Percentiles rank a stretch among this genome's conserved stretches.
phyloP scores from a whole-genome alignment of 495 filamentous ascomycete species.

The Penicillium parvum region DNA sequence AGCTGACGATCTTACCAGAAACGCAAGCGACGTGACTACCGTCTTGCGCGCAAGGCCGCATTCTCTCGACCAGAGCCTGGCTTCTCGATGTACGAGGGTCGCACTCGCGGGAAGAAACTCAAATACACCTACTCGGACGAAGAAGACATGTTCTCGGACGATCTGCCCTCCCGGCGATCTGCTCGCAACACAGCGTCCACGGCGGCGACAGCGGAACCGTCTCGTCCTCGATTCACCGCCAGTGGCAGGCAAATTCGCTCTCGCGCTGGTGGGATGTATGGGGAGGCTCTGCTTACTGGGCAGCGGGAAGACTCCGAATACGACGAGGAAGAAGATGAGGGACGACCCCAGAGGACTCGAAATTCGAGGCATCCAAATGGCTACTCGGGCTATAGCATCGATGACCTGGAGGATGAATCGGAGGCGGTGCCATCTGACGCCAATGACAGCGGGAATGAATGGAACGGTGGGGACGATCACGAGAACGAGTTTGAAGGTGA shows the following conservation, averaged over 20 bases:
- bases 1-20: slow-evolving; percentile 55
- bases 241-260: slow-evolving; percentile 83
- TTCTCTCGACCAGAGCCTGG: slow-evolving; percentile 86
- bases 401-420: slow-evolving; percentile 63
- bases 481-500: slow-evolving; percentile 65
- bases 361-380: slow-evolving; percentile 35
- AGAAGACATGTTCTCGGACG: slow-evolving; percentile 74
- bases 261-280: slow-evolving; percentile 72
- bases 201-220: slow-evolving; percentile 63
- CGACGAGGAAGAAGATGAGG: slow-evolving; percentile 25
- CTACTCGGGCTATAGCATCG: slow-evolving; percentile 50
- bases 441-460: slow-evolving; percentile 60
- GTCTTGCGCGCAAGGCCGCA: slow-evolving; percentile 75
- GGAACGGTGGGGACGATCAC: slow-evolving; percentile 66
- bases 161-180: slow-evolving; percentile 61
- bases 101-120: slow-evolving; percentile 90
- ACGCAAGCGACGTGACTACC: slow-evolving; percentile 88
- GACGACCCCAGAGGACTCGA: slow-evolving; percentile 30
- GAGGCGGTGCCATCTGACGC: slow-evolving; percentile 49
- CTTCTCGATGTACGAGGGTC: slow-evolving; percentile 91
- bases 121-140: slow-evolving; percentile 95
- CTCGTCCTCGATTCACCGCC: slow-evolving; percentile 78
- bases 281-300: slow-evolving; percentile 61
- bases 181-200: slow-evolving; percentile 63
- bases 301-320: slow-evolving; percentile 35